Conservation (phyloP, 495 filamentous ascomycete genomes). For the Hypoxylon cercidicola region DNA sequence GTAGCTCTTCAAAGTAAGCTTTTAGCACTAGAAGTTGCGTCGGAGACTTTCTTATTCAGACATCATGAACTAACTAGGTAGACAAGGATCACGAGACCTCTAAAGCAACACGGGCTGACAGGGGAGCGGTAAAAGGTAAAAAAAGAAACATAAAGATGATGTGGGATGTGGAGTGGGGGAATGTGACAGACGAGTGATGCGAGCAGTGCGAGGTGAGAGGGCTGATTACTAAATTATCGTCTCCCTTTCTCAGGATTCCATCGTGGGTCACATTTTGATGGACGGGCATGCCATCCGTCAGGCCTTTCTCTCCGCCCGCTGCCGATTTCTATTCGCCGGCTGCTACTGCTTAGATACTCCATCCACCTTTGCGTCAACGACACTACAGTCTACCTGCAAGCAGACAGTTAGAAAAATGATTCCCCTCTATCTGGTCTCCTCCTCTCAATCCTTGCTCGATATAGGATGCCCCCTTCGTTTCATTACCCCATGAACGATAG, state of each 20-base stretch:
- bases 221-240: conserved; percentile 12
- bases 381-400: neutral
- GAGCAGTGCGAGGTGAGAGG: neutral
- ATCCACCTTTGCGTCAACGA: neutral
- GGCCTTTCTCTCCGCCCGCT: conserved; percentile 6
- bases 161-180: neutral
- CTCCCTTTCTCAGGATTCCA: conserved; percentile 19
- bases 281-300: conserved; percentile 23
- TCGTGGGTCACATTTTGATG: conserved; percentile 4
- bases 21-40: conserved; percentile 3
- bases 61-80: conserved; percentile 10
- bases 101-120: conserved; percentile 4
- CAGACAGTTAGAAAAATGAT: conserved; percentile 1
- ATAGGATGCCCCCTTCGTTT: conserved; percentile 13
- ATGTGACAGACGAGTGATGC: neutral
- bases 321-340: conserved; percentile 13
- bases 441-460: conserved; percentile 9
- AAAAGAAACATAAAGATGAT: conserved; percentile 1
- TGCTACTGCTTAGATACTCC: neutral
- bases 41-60: conserved; percentile 22
- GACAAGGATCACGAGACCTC: conserved; percentile 18
- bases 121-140: neutral
- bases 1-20: conserved; percentile 5
- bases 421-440: conserved; percentile 3
- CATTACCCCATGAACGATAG: neutral